Evolutionary conservation across 306 rosid genomes (phyloP).

Genomic region (Macrotyloma uniflorum): DNA sequence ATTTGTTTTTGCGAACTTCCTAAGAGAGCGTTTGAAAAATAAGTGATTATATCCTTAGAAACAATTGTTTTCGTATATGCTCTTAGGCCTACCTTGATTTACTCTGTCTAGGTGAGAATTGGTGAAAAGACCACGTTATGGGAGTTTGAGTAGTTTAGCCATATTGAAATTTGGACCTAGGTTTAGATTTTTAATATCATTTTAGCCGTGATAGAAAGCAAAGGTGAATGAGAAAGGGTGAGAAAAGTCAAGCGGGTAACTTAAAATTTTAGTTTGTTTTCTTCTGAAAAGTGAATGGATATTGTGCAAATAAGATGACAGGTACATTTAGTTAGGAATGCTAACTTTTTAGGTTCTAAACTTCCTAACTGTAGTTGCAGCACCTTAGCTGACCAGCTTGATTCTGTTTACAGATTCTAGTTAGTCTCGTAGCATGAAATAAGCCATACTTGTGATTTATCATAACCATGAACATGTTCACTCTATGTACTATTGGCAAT

Average conservation of each 20-base stretch:
- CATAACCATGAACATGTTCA: background rate
- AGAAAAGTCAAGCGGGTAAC: background rate
- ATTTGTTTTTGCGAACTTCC: background rate
- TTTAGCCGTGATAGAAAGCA: background rate
- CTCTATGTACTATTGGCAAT: background rate
- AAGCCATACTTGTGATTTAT: background rate
- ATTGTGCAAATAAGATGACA: background rate
- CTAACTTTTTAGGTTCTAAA: background rate
- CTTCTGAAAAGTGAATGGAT: background rate
- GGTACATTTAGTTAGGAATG: background rate
- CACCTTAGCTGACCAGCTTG: background rate
- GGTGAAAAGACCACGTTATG: background rate
- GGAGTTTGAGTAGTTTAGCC: background rate
- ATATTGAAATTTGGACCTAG: background rate
- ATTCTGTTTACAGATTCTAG: background rate
- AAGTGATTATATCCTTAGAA: background rate
- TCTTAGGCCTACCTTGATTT: background rate
- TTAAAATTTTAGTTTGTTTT: background rate
- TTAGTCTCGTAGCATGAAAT: background rate
- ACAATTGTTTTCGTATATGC: background rate
- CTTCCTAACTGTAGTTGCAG: too few species aligned
- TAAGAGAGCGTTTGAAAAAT: background rate
- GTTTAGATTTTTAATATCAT: background rate
- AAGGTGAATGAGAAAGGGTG: background rate
- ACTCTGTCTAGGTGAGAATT: background rate